Percentiles rank a stretch among this genome's conserved stretches.
Evolutionary conservation across 768 basidiomycete species (phyloP).

Genomic region (Agaricus sinodeliciosus): DNA sequence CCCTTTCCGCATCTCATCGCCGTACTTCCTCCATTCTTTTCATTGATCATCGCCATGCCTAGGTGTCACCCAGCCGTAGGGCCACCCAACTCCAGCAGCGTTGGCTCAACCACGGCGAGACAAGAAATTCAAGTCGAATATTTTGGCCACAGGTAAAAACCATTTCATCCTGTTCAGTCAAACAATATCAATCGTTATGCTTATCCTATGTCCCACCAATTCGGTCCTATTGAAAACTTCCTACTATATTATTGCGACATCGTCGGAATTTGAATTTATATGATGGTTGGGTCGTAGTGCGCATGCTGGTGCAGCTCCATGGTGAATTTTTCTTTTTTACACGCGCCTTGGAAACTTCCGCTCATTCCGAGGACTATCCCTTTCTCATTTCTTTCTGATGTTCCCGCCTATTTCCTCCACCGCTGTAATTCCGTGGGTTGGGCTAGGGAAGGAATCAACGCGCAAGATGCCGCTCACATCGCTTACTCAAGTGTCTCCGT

Average conservation of each 20-base stretch:
- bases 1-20: neutral
- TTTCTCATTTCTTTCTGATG: neutral
- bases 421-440: neutral
- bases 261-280: conserved; percentile 1
- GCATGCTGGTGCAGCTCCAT: conserved; percentile 76
- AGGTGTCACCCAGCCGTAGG: conserved; percentile 77
- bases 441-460: conserved; percentile 72
- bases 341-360: neutral
- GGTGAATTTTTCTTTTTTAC: conserved; percentile 32
- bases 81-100: conserved; percentile 37
- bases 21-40: neutral
- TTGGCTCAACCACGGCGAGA: conserved; percentile 55
- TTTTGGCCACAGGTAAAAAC: conserved; percentile 61
- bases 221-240: neutral
- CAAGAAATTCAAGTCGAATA: conserved; percentile 65
- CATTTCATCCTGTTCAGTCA: neutral
- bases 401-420: neutral
- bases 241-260: conserved; percentile 5
- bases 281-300: conserved; percentile 37
- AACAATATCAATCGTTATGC: neutral
- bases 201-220: neutral
- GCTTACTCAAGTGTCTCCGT: conserved; percentile 76
- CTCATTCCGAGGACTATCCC: neutral
- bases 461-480: conserved; percentile 82
- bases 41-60: neutral